Evolutionary conservation across 108 stramenopile genomes (phyloP).

Genomic region (Aurantiochytrium sp.): DNA sequence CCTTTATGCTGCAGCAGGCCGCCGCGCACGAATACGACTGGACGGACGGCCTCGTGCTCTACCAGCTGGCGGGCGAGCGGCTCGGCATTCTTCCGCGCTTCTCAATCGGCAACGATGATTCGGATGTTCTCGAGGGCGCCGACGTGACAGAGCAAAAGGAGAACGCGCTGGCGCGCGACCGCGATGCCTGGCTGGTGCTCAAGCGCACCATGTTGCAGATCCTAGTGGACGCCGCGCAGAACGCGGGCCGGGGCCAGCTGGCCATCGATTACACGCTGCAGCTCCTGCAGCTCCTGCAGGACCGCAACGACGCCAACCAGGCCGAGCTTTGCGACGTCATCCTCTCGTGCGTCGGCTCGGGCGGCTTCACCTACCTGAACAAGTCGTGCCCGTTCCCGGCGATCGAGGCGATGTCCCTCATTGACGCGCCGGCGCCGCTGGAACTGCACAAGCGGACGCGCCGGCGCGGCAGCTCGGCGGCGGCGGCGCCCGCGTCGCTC

Average conservation of each 20-base stretch:
- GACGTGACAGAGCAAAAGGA: background rate
- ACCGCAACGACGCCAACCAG: background rate
- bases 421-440: background rate
- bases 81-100: background rate
- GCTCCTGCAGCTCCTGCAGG: background rate
- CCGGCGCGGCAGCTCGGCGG: background rate
- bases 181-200: background rate
- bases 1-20: slow-evolving; percentile 13
- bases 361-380: background rate
- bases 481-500: background rate
- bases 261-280: slow-evolving; percentile 22
- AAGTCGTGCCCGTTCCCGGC: background rate
- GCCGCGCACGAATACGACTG: background rate
- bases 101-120: background rate
- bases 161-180: background rate
- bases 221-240: background rate
- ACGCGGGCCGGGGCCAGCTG: background rate
- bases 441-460: background rate
- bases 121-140: background rate
- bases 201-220: background rate
- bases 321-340: background rate
- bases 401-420: background rate
- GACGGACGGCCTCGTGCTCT: background rate
- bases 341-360: background rate
- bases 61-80: background rate